Percentiles rank a stretch among this genome's conserved stretches.
phyloP scores from a whole-genome alignment of 192 early-diverging fungal genomes.

The Umbelopsis sp. region DNA sequence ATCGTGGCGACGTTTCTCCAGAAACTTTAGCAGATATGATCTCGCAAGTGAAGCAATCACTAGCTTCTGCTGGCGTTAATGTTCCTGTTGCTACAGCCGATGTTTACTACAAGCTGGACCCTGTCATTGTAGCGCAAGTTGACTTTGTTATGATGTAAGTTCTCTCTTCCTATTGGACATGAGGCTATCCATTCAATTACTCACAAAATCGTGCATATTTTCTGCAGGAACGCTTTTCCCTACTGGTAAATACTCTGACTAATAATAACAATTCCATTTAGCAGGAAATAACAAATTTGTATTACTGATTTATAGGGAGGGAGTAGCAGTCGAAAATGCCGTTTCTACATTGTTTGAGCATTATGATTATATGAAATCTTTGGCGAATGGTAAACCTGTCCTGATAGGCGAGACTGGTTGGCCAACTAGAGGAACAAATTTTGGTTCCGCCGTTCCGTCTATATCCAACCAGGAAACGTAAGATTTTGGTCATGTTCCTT shows the following conservation, averaged over 20 bases:
- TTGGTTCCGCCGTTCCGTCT: slow-evolving; percentile 47
- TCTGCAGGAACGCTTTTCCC: slow-evolving; percentile 36
- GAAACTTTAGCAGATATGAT: slow-evolving; percentile 51
- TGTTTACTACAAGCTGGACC: slow-evolving; percentile 52
- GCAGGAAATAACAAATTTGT: background rate
- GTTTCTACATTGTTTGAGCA: slow-evolving; percentile 52
- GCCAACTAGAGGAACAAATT: slow-evolving; percentile 57
- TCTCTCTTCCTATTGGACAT: background rate
- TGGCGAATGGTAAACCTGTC: slow-evolving; percentile 53
- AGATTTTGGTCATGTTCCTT: background rate
- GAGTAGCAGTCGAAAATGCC: slow-evolving; percentile 49
- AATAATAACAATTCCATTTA: background rate
- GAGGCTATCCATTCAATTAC: background rate
- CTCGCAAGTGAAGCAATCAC: slow-evolving; percentile 38
- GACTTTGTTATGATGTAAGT: slow-evolving; percentile 66
- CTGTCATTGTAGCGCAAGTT: slow-evolving; percentile 46
- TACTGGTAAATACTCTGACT: no score
- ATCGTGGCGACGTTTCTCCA: slow-evolving; percentile 53
- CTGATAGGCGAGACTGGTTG: slow-evolving; percentile 66
- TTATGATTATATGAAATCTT: slow-evolving; percentile 47
- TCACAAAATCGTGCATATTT: background rate
- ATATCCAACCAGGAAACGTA: slow-evolving; percentile 50
- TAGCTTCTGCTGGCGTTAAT: slow-evolving; percentile 41
- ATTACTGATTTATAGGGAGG: slow-evolving; percentile 63
- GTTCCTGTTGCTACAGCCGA: slow-evolving; percentile 58